Evolutionary conservation across 768 basidiomycete genomes (phyloP).

Genomic region (Lactarius quietus): DNA sequence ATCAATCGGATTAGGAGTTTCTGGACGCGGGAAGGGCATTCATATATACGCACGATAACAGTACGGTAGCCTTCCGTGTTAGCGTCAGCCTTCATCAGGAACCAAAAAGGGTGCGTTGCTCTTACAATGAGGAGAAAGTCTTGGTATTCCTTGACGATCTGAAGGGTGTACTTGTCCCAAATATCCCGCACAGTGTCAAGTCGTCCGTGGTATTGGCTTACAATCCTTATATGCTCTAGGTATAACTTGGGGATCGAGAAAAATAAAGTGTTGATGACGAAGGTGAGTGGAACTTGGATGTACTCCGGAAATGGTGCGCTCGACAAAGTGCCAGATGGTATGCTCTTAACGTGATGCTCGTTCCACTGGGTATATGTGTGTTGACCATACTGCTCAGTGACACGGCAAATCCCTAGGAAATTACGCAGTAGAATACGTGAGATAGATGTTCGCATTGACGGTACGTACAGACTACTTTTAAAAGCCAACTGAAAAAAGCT

Average conservation of each 20-base stretch:
- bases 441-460: neutral
- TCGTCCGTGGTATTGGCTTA: constrained; percentile 49
- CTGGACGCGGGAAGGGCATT: neutral
- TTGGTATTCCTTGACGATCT: constrained; percentile 52
- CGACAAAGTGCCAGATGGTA: constrained; percentile 22
- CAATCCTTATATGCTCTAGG: constrained; percentile 45
- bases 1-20: neutral
- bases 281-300: constrained; percentile 33
- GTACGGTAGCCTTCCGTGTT: constrained; percentile 45
- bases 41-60: constrained; percentile 44
- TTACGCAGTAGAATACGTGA: neutral
- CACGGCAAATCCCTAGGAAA: constrained; percentile 40
- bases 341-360: constrained; percentile 28
- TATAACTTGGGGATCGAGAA: constrained; percentile 55
- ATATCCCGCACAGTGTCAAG: constrained; percentile 45
- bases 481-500: constrained; percentile 47
- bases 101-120: neutral
- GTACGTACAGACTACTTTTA: constrained; percentile 44
- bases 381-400: constrained; percentile 44
- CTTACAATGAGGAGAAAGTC: constrained; percentile 55
- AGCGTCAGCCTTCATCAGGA: neutral
- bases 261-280: constrained; percentile 43
- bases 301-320: constrained; percentile 13
- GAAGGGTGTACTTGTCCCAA: constrained; percentile 49
- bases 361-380: constrained; percentile 32